A percentile compares a stretch with the other conserved stretches of the same genome.
Conservation (phyloP, 208 protist species). For the Balamuthia mandrillaris region DNA sequence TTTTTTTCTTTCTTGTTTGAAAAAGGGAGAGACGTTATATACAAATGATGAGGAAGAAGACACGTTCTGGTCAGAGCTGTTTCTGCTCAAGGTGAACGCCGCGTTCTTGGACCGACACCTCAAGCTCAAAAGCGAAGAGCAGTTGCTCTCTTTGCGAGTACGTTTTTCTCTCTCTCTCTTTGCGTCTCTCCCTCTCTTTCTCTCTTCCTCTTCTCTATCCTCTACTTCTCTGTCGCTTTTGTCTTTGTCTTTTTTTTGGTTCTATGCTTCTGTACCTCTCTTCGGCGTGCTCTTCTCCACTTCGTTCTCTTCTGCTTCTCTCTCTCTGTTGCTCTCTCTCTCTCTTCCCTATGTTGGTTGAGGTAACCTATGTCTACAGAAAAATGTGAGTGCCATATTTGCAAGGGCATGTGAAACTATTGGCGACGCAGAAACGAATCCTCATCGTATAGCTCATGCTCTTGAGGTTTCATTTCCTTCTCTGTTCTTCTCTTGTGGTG, state of each 20-base stretch:
- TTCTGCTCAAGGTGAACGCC: constrained; percentile 56
- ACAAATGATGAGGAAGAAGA: constrained; percentile 27
- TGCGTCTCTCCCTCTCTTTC: background rate
- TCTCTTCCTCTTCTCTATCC: background rate
- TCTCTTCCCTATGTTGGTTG: background rate
- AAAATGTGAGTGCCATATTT: constrained; percentile 3
- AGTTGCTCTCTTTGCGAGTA: constrained; percentile 49
- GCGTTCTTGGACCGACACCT: constrained; percentile 60
- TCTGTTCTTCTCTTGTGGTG: background rate
- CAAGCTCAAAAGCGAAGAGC: constrained; percentile 57
- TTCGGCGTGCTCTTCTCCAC: background rate
- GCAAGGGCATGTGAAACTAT: background rate
- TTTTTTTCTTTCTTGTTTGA: background rate
- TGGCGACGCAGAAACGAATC: background rate
- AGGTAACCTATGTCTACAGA: too few relatives aligned
- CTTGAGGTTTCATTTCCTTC: constrained; percentile 30
- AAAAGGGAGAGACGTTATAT: background rate
- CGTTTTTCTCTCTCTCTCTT: constrained; percentile 37
- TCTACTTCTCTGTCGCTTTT: background rate
- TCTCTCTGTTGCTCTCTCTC: background rate
- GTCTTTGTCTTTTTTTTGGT: background rate
- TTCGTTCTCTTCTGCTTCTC: background rate
- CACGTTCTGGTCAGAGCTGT: constrained; percentile 63
- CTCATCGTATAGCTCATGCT: constrained; percentile 40
- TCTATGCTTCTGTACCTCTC: background rate